Evolutionary conservation across 2,329 filamentous ascomycete species (phyloP).

Genomic region (Microsporum audouinii): DNA sequence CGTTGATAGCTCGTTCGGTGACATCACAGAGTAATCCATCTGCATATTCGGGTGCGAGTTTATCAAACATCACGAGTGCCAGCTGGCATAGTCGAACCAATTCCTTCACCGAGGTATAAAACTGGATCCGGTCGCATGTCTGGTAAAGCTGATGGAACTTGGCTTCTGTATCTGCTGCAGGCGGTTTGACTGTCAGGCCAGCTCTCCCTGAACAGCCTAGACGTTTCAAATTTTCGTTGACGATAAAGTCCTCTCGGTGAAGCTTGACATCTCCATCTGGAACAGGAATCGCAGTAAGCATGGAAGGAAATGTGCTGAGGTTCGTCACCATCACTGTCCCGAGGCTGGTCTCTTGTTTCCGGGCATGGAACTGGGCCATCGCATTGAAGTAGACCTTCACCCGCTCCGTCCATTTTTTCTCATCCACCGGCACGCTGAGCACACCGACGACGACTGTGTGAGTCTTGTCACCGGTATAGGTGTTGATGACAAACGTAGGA

Average conservation of each 20-base stretch:
- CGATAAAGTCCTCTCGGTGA: slow-evolving; percentile 73
- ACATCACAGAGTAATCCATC: slow-evolving; percentile 89
- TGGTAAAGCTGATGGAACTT: slow-evolving; percentile 90
- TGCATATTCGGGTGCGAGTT: slow-evolving; percentile 75
- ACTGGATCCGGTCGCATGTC: slow-evolving; percentile 68
- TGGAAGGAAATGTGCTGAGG: slow-evolving; percentile 80
- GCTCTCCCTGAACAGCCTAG: slow-evolving; percentile 84
- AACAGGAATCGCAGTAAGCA: slow-evolving; percentile 80
- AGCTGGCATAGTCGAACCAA: slow-evolving; percentile 85
- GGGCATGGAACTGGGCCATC: slow-evolving; percentile 72
- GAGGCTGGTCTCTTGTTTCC: slow-evolving; percentile 66
- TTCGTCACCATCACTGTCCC: slow-evolving; percentile 92
- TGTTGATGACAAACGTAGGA: slow-evolving; percentile 82
- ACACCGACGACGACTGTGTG: slow-evolving; percentile 71
- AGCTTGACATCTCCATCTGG: slow-evolving; percentile 74
- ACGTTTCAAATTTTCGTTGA: slow-evolving; percentile 89
- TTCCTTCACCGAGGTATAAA: slow-evolving; percentile 71
- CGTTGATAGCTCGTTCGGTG: slow-evolving; percentile 76
- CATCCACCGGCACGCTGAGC: slow-evolving; percentile 68
- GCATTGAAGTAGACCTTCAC: slow-evolving; percentile 77
- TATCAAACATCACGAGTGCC: slow-evolving; percentile 76
- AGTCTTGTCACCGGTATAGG: slow-evolving; percentile 76
- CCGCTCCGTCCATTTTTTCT: slow-evolving; percentile 65
- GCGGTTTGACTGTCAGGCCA: slow-evolving; percentile 66
- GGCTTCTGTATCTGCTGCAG: slow-evolving; percentile 68